Base-by-base conservation (phyloP, 345 rosid genomes). In the Salix suchowensis region DNA sequence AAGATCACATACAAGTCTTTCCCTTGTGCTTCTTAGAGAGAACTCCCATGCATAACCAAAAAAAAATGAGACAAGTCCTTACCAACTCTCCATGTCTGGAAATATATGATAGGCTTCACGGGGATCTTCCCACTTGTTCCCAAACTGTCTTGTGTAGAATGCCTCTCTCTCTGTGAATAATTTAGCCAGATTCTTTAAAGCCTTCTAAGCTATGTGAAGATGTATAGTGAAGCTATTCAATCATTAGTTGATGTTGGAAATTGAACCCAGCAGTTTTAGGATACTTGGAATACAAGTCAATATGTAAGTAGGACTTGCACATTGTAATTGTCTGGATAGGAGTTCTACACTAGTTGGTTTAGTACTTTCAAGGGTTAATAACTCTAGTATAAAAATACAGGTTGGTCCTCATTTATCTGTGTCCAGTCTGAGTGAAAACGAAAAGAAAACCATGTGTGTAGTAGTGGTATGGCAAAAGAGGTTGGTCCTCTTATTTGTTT, bases 41-140 rank as follows among this genome's bases (percentile, higher is more conserved):
- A 62, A 70, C 42, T 19, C 67, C 61, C 18, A 26, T 2, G 48
- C 30, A 15, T 6, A 62, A 78, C 70, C 61, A 21, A 76, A 39
- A 68, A 30, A 55, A 39, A 37, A 74, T 30, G 69, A 79, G 83
- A 80, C 64, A 23, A 80, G 76, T 81, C 74, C 82, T 72, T 88
- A 96, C 99, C 99, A 81, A 96, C 88, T 93, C 98, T 91, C 99
- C 99, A 96, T 37, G 96, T 87, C 74, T 93, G 99, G 78, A 90
- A 93, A 88, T 93, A 70, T 76, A 91, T 86, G 74, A 96, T 91
- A 32, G 98, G 93, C 82, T 92, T 96, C 84, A 90, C 68, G 15
- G 89, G 78, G 70, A 71, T 84, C 88, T 93, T 96, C 77, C 90
- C 91, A 73, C 68, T 84, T 65, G 87, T 77, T 77, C 93, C 92